phyloP scores from a whole-genome alignment of 2,329 filamentous ascomycete genomes.

The Pyrenochaeta sp. region DNA sequence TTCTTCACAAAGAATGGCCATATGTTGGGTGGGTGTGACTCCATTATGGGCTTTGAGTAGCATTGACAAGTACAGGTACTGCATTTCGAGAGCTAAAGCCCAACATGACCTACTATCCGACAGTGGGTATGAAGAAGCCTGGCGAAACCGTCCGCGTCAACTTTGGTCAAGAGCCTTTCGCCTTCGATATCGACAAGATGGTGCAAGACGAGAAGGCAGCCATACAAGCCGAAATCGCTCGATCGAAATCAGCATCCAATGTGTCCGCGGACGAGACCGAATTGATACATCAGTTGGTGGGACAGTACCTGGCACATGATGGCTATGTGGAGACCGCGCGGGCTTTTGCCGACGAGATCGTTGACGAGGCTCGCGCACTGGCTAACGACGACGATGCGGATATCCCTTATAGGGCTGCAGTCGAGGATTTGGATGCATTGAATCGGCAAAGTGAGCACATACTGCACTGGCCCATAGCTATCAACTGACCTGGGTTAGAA shows the following conservation, averaged over 20 bases:
- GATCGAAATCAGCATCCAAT: conserved; percentile 22
- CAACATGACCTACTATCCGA: conserved; percentile 70
- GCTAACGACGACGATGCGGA: conserved; percentile 61
- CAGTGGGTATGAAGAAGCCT: conserved; percentile 72
- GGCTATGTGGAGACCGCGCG: conserved; percentile 93
- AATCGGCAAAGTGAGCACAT: conserved; percentile 77
- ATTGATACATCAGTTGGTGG: conserved; percentile 81
- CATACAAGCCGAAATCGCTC: conserved; percentile 45
- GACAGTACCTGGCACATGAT: conserved; percentile 92
- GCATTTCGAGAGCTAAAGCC: conserved; percentile 73
- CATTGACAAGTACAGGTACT: conserved; percentile 60
- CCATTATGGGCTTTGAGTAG: not conserved
- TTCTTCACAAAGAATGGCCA: conserved; percentile 74
- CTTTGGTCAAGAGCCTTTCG: conserved; percentile 77
- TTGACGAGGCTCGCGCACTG: conserved; percentile 75
- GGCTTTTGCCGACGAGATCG: conserved; percentile 85
- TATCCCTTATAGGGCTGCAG: conserved; percentile 69
- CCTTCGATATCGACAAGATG: conserved; percentile 89
- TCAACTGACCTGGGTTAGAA: conserved; percentile 60
- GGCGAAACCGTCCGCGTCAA: conserved; percentile 67
- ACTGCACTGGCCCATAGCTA: not conserved
- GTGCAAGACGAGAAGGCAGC: conserved; percentile 58
- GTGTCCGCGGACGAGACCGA: conserved; percentile 71
- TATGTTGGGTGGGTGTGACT: conserved; percentile 58
- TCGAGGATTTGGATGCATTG: conserved; percentile 85